Percentiles rank a stretch among this genome's conserved stretches.
Evolutionary conservation across 1,284 basidiomycete genomes (phyloP).

Genomic region (Moesziomyces aphidis): DNA sequence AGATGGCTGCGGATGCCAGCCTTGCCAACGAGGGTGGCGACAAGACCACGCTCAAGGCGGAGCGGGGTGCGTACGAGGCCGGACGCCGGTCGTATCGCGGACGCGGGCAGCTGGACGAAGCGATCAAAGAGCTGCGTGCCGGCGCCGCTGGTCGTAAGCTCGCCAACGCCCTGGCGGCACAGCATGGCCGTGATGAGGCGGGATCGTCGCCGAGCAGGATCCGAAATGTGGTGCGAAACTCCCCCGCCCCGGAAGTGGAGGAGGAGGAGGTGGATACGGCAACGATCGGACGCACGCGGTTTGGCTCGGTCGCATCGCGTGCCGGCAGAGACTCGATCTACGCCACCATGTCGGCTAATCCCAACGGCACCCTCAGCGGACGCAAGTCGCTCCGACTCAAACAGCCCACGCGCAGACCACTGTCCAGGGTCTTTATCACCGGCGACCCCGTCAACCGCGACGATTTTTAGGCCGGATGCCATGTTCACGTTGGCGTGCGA

Average conservation of each 20-base stretch:
- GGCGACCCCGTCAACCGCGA: constrained; percentile 40
- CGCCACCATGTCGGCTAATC: constrained; percentile 20
- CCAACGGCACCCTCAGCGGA: constrained; percentile 43
- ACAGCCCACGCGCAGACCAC: constrained; percentile 23
- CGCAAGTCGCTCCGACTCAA: constrained; percentile 42
- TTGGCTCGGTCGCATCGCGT: background rate
- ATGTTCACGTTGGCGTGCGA: too few species aligned
- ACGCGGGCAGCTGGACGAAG: constrained; percentile 55
- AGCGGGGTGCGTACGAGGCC: background rate
- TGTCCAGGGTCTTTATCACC: constrained; percentile 46
- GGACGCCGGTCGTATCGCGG: constrained; percentile 43
- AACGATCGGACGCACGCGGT: constrained; percentile 21
- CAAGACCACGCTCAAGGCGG: constrained; percentile 7
- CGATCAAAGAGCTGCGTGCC: constrained; percentile 55
- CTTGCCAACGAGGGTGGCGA: background rate
- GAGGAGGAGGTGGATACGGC: constrained; percentile 3
- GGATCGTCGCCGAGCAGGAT: constrained; percentile 6
- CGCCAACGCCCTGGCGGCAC: constrained; percentile 8
- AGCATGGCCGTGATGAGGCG: background rate
- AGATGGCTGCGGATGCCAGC: background rate
- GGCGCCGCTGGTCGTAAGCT: constrained; percentile 39
- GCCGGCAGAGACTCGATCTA: constrained; percentile 14
- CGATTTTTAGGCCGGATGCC: constrained; percentile 4
- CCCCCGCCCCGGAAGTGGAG: constrained; percentile 4
- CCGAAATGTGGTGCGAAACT: constrained; percentile 8